phyloP scores from a whole-genome alignment of 2,329 filamentous ascomycete species.

The Chalaropsis ovoidea region DNA sequence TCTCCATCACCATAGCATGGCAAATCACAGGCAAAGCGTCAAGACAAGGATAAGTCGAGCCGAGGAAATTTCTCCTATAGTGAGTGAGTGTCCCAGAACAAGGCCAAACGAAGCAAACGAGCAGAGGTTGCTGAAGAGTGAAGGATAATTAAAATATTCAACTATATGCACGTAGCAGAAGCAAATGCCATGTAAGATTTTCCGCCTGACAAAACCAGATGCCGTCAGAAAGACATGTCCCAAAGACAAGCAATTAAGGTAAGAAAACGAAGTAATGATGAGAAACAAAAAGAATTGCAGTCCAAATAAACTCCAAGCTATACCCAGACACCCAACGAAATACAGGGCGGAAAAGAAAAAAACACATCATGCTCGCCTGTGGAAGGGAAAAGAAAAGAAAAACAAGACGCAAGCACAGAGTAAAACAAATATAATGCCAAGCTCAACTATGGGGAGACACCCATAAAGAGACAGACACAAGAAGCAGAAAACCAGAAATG shows the following conservation, averaged over 20 bases:
- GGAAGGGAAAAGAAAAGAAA: not conserved
- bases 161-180: not conserved
- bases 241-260: not conserved
- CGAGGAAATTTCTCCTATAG: not conserved
- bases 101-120: not conserved
- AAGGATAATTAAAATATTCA: not conserved
- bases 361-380: conserved; percentile 5
- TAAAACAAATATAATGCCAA: not conserved
- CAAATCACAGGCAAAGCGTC: not conserved
- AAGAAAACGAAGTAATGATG: not conserved
- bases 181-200: not conserved
- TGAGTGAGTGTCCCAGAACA: not conserved
- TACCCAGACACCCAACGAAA: conserved; percentile 11
- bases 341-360: not conserved
- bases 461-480: not conserved
- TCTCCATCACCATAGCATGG: not conserved
- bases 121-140: not conserved
- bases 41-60: not conserved
- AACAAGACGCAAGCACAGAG: conserved; percentile 16
- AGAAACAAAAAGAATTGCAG: not conserved
- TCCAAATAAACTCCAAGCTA: conserved; percentile 20
- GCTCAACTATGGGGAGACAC: not conserved
- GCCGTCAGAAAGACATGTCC: not conserved
- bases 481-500: conserved; percentile 8
- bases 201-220: conserved; percentile 1